Conservation (phyloP, 352 stramenopile genomes). For the Phytopythium ostracodes region DNA sequence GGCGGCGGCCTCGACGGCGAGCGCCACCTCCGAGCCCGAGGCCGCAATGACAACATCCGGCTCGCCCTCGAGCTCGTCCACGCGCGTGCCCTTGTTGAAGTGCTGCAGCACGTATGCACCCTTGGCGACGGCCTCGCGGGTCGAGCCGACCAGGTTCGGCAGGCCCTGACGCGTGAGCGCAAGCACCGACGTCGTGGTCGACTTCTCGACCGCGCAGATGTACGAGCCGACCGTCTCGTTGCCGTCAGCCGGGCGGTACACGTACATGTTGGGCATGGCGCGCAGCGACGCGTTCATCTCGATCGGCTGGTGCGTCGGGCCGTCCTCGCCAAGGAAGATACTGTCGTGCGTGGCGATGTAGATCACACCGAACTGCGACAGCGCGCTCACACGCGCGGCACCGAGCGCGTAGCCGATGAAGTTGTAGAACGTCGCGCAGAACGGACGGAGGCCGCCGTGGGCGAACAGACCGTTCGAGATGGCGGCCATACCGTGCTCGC, state of each 20-base stretch:
- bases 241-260: conserved; percentile 96
- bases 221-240: conserved; percentile 98
- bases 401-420: conserved; percentile 98
- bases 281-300: conserved; percentile 96
- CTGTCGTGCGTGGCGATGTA: conserved; percentile 99
- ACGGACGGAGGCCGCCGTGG: conserved; percentile 95
- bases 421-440: conserved; percentile 99
- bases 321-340: conserved; percentile 99
- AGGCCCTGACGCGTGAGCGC: conserved; percentile 91
- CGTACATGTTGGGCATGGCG: conserved; percentile 97
- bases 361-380: conserved; percentile 95
- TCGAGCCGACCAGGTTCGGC: conserved; percentile 88
- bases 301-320: conserved; percentile 99
- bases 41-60: conserved; percentile 92
- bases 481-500: conserved; percentile 98
- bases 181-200: conserved; percentile 92
- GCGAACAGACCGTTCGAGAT: conserved; percentile 98
- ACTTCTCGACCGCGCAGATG: conserved; percentile 79
- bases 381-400: conserved; percentile 92
- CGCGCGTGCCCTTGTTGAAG: conserved; percentile 75
- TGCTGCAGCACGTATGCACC: conserved; percentile 84
- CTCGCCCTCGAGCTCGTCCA: conserved; percentile 59
- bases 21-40: conserved; percentile 95
- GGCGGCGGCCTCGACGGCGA: conserved; percentile 95
- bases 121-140: conserved; percentile 88